Evolutionary conservation across 176 grass and related monocot genomes (phyloP), one percentile per base, ranked within the genome.

Genomic region (Saccharum spontaneum): DNA sequence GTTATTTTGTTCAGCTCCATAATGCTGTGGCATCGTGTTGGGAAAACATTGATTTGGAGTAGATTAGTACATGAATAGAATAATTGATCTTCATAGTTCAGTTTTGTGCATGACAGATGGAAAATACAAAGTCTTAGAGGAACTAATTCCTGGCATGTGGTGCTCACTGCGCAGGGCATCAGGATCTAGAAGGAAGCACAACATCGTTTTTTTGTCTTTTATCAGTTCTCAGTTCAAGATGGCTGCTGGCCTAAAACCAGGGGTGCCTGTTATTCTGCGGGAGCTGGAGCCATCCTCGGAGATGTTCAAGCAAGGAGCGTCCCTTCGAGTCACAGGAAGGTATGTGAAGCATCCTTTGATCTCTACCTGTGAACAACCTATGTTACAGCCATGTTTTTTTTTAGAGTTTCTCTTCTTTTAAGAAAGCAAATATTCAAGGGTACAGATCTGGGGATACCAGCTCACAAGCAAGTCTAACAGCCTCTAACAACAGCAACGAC

Each of bases 311-410:
- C 96, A 95, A 80, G 89, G 87, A 34, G 80, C 81, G 10, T 98
- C 96, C n/a, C 83, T 98, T 71, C 76, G 91, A 46, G 89, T 98
- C 77, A 94, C 87, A 12, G 96, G 96, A 90, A 87, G 38, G 93
- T 98, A 82, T 55, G 85, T 86, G n/a, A 17, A 17, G 15, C 2
- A 6, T 22, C 3, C 14, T 57, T 57, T n/a, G 1, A 20, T 76
- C 41, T 74, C 57, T 20, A 16, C 8, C 22, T 73, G 36, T 86
- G 78, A 69, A 33, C 14, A 65, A 57, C 30, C 46, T 16, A 74
- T 38, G 16, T 33, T 60, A 64, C 11, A 30, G 61, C 61, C 24
- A 23, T 60, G 57, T 60, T 60, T 59, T 22, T n/a, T n/a, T 60
- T 59, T 9, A n/a, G 55, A 23, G 57, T 60, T 60, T 23, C 8